Conservation (phyloP, 1,284 basidiomycete species). For the Thecaphora thlaspeos region DNA sequence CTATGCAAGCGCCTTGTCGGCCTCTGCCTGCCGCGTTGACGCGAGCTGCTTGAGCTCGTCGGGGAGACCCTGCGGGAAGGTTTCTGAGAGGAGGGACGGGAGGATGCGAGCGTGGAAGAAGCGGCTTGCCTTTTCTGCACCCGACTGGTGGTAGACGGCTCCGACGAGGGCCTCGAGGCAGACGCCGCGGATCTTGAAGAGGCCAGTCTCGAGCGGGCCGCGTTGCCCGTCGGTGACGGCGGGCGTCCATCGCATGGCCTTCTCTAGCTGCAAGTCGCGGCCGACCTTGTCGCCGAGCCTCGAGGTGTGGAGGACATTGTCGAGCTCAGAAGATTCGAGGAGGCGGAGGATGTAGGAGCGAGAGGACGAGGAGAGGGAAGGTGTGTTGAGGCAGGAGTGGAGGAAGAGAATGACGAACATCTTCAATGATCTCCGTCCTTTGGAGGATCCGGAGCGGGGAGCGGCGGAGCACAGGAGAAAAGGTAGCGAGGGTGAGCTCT, state of each 20-base stretch:
- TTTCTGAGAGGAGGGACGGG: slow-evolving; percentile 17
- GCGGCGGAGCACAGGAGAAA: neutral
- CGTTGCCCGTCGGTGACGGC: slow-evolving; percentile 35
- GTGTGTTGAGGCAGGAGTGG: slow-evolving; percentile 22
- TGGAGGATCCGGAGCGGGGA: neutral
- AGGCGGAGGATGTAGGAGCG: slow-evolving; percentile 29
- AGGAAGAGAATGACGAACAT: slow-evolving; percentile 48
- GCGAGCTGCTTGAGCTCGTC: slow-evolving; percentile 13
- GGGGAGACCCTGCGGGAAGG: slow-evolving; percentile 24
- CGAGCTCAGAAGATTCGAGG: slow-evolving; percentile 29
- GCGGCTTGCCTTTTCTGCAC: slow-evolving; percentile 18
- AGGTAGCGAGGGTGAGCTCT: neutral
- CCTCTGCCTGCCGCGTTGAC: neutral
- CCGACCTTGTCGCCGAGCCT: slow-evolving; percentile 50
- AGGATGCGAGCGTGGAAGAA: slow-evolving; percentile 24
- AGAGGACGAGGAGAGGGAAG: slow-evolving; percentile 7
- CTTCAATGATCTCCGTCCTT: slow-evolving; percentile 45
- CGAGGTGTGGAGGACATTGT: slow-evolving; percentile 39
- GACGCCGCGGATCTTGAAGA: slow-evolving; percentile 55
- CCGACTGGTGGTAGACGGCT: slow-evolving; percentile 52
- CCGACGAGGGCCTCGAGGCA: slow-evolving; percentile 56
- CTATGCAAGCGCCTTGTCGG: slow-evolving; percentile 7
- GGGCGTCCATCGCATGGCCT: slow-evolving; percentile 57
- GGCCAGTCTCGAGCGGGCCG: slow-evolving; percentile 46
- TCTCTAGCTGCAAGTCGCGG: slow-evolving; percentile 44